Base-by-base conservation (phyloP, 371 early-diverging fungal genomes). In the Smittium culicis region DNA sequence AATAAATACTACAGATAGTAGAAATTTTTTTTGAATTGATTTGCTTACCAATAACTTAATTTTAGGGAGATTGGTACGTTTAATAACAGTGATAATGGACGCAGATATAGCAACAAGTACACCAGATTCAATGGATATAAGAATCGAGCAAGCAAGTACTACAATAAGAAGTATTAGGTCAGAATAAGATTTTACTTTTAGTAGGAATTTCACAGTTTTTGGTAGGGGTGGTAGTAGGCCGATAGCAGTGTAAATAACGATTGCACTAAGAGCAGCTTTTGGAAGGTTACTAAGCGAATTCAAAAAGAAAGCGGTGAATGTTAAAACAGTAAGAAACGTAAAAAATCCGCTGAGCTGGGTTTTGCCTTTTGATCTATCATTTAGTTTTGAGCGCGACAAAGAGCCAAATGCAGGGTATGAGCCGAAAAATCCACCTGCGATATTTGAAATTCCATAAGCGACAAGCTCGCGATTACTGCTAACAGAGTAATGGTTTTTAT, bases 401-500 rank as follows among this genome's bases (percentile, higher is more conserved):
- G 92, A 91, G 11, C 93, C 96, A 80, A 89, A 96, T 14, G 91
- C 91, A 0, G 93, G 92, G 69, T 86, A 92, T 16, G 87, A 83
- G 55, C 89, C 88, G 71, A 93, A 92, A 1, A 89, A 75, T 5
- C 88, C 85, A 29, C 91, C 87, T 35, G 87, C 72, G 33, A 91
- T 77, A 69, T 94, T 97, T 63, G 89, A 82, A 8, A 85, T 76
- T 28, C 96, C 96, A 57, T 95, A 71, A 2, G 96, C 97, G 25
- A 96, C 93, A 63, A 96, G 81, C 77, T 97, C 97, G 33, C 94
- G 88, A 74, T 96, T 95, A 8, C 92, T 88, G 14, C 89, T 89
- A 30, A 94, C 88, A 1, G 87, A 76, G 71, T 95, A 94, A 73
- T 91, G 87, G 79, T 93, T 86, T 66, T 86, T 81, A 59, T 83